phyloP scores from a whole-genome alignment of 352 stramenopile species.

The Pythium myriotylum region DNA sequence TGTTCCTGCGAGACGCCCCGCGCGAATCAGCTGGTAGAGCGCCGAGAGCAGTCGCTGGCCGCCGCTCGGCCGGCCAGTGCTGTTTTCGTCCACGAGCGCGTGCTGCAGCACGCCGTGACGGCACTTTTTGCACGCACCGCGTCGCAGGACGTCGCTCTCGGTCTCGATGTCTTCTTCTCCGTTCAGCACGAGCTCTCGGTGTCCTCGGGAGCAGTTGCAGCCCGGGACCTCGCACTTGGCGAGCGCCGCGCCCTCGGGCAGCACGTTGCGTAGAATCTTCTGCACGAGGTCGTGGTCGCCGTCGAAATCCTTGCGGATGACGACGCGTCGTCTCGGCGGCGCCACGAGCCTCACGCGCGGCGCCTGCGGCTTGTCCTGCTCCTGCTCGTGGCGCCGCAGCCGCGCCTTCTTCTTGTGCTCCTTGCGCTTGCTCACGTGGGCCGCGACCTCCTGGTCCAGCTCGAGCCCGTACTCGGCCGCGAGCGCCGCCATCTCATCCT shows the following conservation, averaged over 20 bases:
- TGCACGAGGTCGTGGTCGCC: conserved; percentile 43
- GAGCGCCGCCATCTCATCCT: conserved; percentile 83
- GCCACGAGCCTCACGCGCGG: conserved; percentile 20
- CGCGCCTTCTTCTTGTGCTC: conserved; percentile 55
- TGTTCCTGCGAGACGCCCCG: conserved; percentile 51
- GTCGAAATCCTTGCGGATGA: conserved; percentile 26
- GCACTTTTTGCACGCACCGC: conserved; percentile 57
- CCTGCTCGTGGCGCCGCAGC: conserved; percentile 35
- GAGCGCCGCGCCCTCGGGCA: conserved; percentile 58
- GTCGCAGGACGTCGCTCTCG: conserved; percentile 35
- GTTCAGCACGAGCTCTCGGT: conserved; percentile 31
- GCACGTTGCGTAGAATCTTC: conserved; percentile 43
- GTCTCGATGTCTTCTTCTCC: conserved; percentile 27
- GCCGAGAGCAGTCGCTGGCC: conserved; percentile 61
- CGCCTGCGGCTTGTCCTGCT: neutral
- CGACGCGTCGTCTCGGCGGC: conserved; percentile 14
- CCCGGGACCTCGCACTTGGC: conserved; percentile 60
- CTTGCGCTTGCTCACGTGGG: conserved; percentile 54
- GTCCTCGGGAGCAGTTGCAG: conserved; percentile 56
- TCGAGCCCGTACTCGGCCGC: conserved; percentile 78
- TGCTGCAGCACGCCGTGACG: conserved; percentile 77
- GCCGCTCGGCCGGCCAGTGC: conserved; percentile 42
- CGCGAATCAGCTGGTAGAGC: conserved; percentile 59
- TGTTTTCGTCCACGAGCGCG: conserved; percentile 45
- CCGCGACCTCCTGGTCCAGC: conserved; percentile 67